These are phyloP conservation scores for Monascus ruber DNA, from an alignment of 2,329 filamentous ascomycete genomes.

Conservation along the genomic window DNA sequence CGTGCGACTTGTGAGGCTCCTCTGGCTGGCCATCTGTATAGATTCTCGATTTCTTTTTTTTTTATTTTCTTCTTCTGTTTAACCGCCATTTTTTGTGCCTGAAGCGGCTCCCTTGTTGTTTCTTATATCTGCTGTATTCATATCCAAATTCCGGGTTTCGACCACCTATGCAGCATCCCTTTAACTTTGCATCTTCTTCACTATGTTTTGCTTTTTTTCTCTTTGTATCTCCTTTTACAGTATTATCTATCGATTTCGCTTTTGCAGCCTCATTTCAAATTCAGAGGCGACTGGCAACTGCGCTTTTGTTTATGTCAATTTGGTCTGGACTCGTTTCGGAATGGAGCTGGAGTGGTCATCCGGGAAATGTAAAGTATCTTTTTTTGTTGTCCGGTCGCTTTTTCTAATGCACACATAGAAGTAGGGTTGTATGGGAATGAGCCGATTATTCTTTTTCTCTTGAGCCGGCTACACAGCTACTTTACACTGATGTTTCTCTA, in stretches of 20 bases:
- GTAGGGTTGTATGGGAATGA: not conserved
- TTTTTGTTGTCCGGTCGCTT: not conserved
- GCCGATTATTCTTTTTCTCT: not conserved
- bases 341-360: not conserved
- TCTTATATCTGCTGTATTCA: too few species aligned
- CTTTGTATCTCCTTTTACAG: slow-evolving; percentile 1
- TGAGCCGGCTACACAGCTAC: too few species aligned
- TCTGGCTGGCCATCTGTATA: slow-evolving; percentile 21
- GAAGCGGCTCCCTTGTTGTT: not conserved
- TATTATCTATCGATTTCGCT: too few species aligned
- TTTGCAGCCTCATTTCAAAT: not conserved
- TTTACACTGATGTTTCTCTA: too few species aligned
- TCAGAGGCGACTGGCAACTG: slow-evolving; percentile 1
- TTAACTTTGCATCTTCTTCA: slow-evolving; percentile 3
- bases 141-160: not conserved
- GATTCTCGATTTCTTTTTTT: slow-evolving; percentile 13
- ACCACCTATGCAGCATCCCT: slow-evolving; percentile 9
- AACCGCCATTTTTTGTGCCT: slow-evolving; percentile 17
- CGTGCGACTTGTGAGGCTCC: slow-evolving; percentile 14
- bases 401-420: not conserved
- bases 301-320: not conserved
- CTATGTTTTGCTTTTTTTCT: slow-evolving; percentile 5
- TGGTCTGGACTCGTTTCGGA: not conserved
- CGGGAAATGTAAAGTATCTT: not conserved
- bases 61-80: slow-evolving; percentile 11